These are phyloP conservation scores for Amylocarpus encephaloides DNA, from an alignment of 2,329 filamentous ascomycete genomes.

Conservation along the genomic window DNA sequence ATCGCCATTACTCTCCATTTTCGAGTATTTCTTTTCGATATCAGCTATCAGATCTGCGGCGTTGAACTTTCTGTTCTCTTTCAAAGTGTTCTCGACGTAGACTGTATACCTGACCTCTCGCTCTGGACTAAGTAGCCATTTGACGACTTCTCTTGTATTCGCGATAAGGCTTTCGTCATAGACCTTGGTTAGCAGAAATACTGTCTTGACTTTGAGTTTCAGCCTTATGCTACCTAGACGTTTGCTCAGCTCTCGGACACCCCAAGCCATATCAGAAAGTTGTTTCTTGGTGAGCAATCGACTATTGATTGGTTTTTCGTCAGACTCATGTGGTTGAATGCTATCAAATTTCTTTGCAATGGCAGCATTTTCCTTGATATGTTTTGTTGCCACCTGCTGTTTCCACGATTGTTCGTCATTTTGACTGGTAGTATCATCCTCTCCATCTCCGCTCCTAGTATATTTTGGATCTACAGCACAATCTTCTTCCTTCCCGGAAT, in stretches of 20 bases:
- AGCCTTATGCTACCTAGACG: slow-evolving; percentile 77
- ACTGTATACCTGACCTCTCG: slow-evolving; percentile 65
- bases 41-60: slow-evolving; percentile 60
- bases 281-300: slow-evolving; percentile 92
- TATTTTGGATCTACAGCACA: slow-evolving; percentile 3
- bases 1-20: slow-evolving; percentile 25
- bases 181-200: slow-evolving; percentile 90
- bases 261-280: slow-evolving; percentile 94
- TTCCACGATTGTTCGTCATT: slow-evolving; percentile 52
- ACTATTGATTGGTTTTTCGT: slow-evolving; percentile 38
- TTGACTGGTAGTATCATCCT: slow-evolving; percentile 38
- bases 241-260: slow-evolving; percentile 83
- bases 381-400: slow-evolving; percentile 21
- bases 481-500: slow-evolving; percentile 12
- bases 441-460: neutral
- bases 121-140: slow-evolving; percentile 73
- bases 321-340: slow-evolving; percentile 3
- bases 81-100: slow-evolving; percentile 73
- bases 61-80: slow-evolving; percentile 68
- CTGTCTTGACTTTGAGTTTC: slow-evolving; percentile 70
- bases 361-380: slow-evolving; percentile 12
- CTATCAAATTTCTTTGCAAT: slow-evolving; percentile 7
- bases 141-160: slow-evolving; percentile 68
- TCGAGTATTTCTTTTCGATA: slow-evolving; percentile 39
- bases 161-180: slow-evolving; percentile 74